Evolutionary conservation across 129 eudicot genomes (phyloP), one percentile per base, ranked within the genome.

Genomic region (Escallonia herrerae): DNA sequence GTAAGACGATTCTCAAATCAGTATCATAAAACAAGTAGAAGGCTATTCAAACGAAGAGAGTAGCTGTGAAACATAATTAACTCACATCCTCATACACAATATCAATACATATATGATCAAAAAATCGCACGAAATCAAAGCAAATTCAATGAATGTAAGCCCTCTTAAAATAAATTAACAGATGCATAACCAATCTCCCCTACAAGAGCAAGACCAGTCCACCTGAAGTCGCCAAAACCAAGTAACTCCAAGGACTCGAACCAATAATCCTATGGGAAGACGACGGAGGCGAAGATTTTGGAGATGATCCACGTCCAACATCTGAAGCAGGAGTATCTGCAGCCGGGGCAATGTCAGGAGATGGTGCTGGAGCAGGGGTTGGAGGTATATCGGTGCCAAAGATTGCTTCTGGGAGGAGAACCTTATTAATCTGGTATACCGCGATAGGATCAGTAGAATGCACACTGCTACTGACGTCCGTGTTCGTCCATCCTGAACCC

Each of bases 311-410:
- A 53, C 50, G 48, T 2, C 76, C 85, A 15, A 50, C 75, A 8
- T 63, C 79, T 76, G 15, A 15, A 3, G 58, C 82, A 3, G 94
- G 93, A 47, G 90, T 66, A 74, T 82, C 95, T 7, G 95, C 86
- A 38, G 74, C 73, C 5, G 95, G 89, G 22, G 88, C 82, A 44
- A 72, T 64, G 5, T 83, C 91, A 1, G 93, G 90, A 2, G 80
- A 77, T 80, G 95, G 95, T 2, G 94, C 86, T 2, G 97, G 97
- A 14, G 94, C 89, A 5, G 97, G 86, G 12, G 64, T 78, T 7
- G 91, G 95, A 2, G 97, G 97, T 8, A 91, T 85, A 64, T 91
- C 96, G 10, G 91, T 87, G 50, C 97, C 97, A 47, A 85, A 91
- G 42, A 91, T 91, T 0, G 96, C 97, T 71, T 83, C 95, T 0